Evolutionary conservation across 169 alveolate species (phyloP).

Genomic region (Eimeria zaria): DNA sequence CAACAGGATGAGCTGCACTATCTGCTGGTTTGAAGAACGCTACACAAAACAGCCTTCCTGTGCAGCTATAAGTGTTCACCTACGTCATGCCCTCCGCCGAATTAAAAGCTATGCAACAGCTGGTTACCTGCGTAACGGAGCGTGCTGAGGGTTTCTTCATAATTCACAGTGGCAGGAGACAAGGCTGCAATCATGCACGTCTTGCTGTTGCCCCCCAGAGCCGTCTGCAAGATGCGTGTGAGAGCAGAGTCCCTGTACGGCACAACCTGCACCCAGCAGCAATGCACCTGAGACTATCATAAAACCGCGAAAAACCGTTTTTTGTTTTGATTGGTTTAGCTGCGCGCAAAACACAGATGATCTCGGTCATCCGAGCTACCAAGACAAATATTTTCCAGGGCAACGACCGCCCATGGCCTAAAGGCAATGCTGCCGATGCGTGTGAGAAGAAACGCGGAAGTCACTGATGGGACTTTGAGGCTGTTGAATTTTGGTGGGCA

Average conservation of each 20-base stretch:
- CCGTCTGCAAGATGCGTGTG: conserved; percentile 95
- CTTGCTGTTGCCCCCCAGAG: conserved; percentile 96
- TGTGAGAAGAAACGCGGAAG: background rate
- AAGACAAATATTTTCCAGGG: background rate
- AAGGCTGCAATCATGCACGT: conserved; percentile 95
- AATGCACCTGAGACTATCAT: background rate
- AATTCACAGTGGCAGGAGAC: conserved; percentile 94
- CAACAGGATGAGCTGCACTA: background rate
- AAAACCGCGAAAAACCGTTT: background rate
- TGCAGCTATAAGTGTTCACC: background rate
- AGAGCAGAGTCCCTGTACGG: conserved; percentile 96
- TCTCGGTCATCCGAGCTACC: background rate
- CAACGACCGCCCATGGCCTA: background rate
- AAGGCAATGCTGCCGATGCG: too few relatives aligned
- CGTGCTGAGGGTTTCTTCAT: conserved; percentile 94
- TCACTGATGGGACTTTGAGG: background rate
- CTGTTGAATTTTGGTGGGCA: background rate
- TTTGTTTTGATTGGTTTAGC: background rate
- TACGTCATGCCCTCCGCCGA: background rate
- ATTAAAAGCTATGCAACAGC: background rate
- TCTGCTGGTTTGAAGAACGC: background rate
- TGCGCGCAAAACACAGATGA: background rate
- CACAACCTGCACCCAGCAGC: conserved; percentile 86
- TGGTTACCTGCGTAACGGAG: conserved; percentile 93
- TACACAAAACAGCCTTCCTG: background rate